phyloP scores from a whole-genome alignment of 140 eudicot species.

The Bidens hawaiensis region DNA sequence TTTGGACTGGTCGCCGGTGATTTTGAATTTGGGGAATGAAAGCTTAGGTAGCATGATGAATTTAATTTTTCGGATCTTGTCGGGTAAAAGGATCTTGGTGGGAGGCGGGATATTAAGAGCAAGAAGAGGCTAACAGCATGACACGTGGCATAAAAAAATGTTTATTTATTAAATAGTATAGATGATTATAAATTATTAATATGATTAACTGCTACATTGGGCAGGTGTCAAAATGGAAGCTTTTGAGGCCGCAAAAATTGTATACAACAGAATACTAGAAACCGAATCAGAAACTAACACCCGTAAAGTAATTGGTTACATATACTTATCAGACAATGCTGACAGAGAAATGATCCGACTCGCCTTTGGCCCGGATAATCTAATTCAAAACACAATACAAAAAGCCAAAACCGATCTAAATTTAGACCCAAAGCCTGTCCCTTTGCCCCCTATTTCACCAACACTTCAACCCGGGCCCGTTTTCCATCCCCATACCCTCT shows the following conservation, averaged over 20 bases:
- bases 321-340: constrained; percentile 43
- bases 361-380: constrained; percentile 53
- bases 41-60: too few relatives aligned
- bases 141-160: too few relatives aligned
- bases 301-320: constrained; percentile 46
- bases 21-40: too few relatives aligned
- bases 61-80: too few relatives aligned
- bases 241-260: constrained; percentile 50
- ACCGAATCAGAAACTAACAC: constrained; percentile 53
- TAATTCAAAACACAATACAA: constrained; percentile 39
- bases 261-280: constrained; percentile 45
- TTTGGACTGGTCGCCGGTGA: too few relatives aligned
- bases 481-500: constrained; percentile 23
- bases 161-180: too few relatives aligned
- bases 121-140: too few relatives aligned
- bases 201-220: too few relatives aligned
- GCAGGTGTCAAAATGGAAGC: constrained; percentile 56
- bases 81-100: too few relatives aligned
- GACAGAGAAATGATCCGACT: constrained; percentile 54
- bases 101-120: too few relatives aligned
- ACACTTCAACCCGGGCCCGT: constrained; percentile 29
- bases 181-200: too few relatives aligned
- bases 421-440: constrained; percentile 26
- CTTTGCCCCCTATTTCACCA: constrained; percentile 54
- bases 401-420: constrained; percentile 39